These are phyloP conservation scores for Cyberlindnera nakhonratchasimensis DNA, from an alignment of 805 yeast genomes.

Conservation along the genomic window DNA sequence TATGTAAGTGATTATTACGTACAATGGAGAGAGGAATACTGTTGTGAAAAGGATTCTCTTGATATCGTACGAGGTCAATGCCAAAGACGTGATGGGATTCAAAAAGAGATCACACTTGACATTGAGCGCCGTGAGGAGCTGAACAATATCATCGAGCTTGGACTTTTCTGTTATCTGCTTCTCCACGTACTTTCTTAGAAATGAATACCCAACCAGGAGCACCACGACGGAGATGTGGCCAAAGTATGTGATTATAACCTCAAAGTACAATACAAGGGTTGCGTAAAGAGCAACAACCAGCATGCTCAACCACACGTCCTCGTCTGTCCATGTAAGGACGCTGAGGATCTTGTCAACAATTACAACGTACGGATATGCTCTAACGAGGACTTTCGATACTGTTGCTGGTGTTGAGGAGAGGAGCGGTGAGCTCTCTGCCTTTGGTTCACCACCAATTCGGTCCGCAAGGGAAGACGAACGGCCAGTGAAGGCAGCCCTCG, in stretches of 20 bases:
- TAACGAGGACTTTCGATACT: conserved; percentile 76
- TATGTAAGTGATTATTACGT: conserved; percentile 65
- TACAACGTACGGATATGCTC: conserved; percentile 81
- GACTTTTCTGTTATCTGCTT: conserved; percentile 63
- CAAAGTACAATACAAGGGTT: conserved; percentile 70
- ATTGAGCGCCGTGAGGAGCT: conserved; percentile 68
- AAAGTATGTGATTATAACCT: conserved; percentile 68
- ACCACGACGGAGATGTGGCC: conserved; percentile 77
- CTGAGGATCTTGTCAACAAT: conserved; percentile 67
- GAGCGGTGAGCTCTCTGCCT: conserved; percentile 57
- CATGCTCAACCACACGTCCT: conserved; percentile 72
- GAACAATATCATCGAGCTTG: conserved; percentile 82
- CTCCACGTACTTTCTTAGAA: conserved; percentile 53
- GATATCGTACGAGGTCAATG: conserved; percentile 74
- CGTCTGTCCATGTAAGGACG: conserved; percentile 87
- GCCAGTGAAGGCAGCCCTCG: conserved; percentile 40
- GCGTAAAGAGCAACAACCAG: conserved; percentile 54
- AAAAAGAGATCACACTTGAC: conserved; percentile 73
- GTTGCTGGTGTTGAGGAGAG: conserved; percentile 88
- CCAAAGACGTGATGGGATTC: conserved; percentile 72
- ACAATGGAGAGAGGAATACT: conserved; percentile 79
- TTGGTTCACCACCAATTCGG: conserved; percentile 26
- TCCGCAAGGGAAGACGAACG: conserved; percentile 24
- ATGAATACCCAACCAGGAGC: conserved; percentile 54
- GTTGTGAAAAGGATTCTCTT: conserved; percentile 80